These are phyloP conservation scores for Umbelopsis isabellina DNA, from an alignment of 192 early-diverging fungal genomes.

Conservation along the genomic window DNA sequence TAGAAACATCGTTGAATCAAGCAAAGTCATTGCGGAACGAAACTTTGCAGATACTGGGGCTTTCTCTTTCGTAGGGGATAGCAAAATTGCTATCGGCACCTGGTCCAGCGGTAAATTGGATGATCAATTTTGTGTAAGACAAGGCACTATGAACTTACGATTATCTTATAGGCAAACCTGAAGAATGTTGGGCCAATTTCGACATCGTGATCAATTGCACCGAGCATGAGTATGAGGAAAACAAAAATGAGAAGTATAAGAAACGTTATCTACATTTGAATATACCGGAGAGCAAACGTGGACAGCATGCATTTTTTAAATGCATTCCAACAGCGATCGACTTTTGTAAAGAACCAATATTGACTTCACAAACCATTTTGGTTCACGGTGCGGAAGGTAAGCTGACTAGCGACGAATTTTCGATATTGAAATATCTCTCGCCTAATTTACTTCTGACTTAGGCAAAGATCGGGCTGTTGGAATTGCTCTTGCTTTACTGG, in stretches of 20 bases:
- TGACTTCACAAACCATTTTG: conserved; percentile 52
- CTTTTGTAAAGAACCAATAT: conserved; percentile 49
- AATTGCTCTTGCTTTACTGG: conserved; percentile 69
- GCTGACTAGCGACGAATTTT: background rate
- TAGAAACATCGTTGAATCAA: conserved; percentile 30
- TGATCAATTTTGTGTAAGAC: background rate
- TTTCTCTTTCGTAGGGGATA: conserved; percentile 62
- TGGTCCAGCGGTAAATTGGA: conserved; percentile 40
- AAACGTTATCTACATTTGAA: conserved; percentile 66
- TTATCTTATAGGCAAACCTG: conserved; percentile 31
- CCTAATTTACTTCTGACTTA: conserved; percentile 19
- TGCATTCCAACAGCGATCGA: conserved; percentile 61
- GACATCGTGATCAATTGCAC: conserved; percentile 87
- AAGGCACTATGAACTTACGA: background rate
- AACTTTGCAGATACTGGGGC: conserved; percentile 1
- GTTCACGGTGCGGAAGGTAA: conserved; percentile 81
- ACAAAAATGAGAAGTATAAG: conserved; percentile 23
- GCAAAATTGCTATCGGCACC: conserved; percentile 65
- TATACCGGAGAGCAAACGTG: conserved; percentile 90
- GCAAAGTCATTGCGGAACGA: conserved; percentile 21
- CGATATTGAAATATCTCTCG: conserved; percentile 18
- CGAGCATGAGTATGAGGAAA: conserved; percentile 50
- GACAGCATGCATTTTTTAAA: conserved; percentile 64
- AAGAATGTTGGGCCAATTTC: conserved; percentile 67
- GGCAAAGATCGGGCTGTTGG: conserved; percentile 81